Evolutionary conservation across 2,329 filamentous ascomycete species (phyloP).

Genomic region (Fusarium devonianum): DNA sequence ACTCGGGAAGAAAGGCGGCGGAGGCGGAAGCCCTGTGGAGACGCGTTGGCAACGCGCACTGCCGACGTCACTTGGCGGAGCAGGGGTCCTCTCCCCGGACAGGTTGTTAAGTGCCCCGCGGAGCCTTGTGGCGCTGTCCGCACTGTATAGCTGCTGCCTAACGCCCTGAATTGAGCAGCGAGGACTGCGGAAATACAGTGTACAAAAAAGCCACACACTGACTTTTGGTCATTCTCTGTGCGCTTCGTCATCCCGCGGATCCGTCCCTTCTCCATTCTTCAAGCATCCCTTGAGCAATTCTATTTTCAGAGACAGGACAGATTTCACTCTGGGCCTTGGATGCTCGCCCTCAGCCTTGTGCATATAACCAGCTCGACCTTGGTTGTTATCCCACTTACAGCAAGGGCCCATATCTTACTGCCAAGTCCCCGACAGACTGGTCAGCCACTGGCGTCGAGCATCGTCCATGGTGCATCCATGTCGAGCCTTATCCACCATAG

Average conservation of each 20-base stretch:
- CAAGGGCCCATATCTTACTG: too few relatives aligned
- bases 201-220: conserved; percentile 2
- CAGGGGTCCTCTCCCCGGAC: conserved; percentile 17
- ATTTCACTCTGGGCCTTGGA: conserved; percentile 10
- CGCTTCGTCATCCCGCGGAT: conserved; percentile 1
- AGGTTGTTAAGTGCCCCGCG: conserved; percentile 7
- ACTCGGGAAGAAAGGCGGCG: background rate
- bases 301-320: conserved; percentile 21
- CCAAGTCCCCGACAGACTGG: too few relatives aligned
- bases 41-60: conserved; percentile 32
- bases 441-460: too few relatives aligned
- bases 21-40: conserved; percentile 28
- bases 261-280: conserved; percentile 12
- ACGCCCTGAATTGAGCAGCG: background rate
- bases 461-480: too few relatives aligned
- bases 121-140: background rate
- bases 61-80: conserved; percentile 37
- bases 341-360: too few relatives aligned
- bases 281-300: conserved; percentile 23
- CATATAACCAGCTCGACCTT: conserved; percentile 14
- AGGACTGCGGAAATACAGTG: conserved; percentile 13
- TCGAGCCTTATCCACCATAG: conserved; percentile 13
- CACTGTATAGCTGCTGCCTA: conserved; percentile 1
- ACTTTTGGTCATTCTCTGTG: conserved; percentile 6
- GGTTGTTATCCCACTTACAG: conserved; percentile 17